Base-by-base conservation (phyloP, 2,329 filamentous ascomycete genomes). In the Parastagonospora nodorum region DNA sequence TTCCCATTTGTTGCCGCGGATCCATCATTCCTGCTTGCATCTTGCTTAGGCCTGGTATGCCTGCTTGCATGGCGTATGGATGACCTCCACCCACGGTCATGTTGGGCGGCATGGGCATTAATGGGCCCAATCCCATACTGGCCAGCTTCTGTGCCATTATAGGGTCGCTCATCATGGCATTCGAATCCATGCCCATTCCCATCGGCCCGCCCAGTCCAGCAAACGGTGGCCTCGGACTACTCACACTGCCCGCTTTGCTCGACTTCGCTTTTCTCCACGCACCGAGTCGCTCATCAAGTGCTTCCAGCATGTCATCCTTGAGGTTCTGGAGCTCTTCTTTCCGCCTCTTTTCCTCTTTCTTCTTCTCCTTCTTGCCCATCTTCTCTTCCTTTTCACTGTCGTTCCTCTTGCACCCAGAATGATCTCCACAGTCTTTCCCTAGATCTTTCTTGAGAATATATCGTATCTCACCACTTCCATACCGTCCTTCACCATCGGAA, bases 371-470 rank as follows among this genome's bases (percentile, higher is more conserved):
- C 29, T 54, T 47, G 2, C 32, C 31, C 7, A 39, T 50, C 16
- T 43, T 29, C 1, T 30, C 48, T n/a, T 42, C 37, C 10, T 42
- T 27, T 9, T 16, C 39, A 16, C 45, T 35, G 14, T 39, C 35
- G 9, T 44, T 37, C 19, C 51, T 54, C 32, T 41, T 49, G 35
- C 63, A 64, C 1, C 28, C 48, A 1, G 46, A 50, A 50, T 68
- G 62, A 33, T 67, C 64, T 0, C 59, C 66, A 33, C 67, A 69
- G 41, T 70, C 57, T 15, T 43, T 55, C 2, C 64, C 65, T n/a
- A 67, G 4, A 8, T 66, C 58, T 10, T 66, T 61, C 41, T 62
- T 63, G 2, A 66, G 32, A n/a, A 68, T 41, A 40, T 64, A 68
- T 5, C 67, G 45, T 19, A 67, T 62, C 51, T 69, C 64, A 8